These are phyloP conservation scores for Sarocladium kiliense DNA, from an alignment of 2,329 filamentous ascomycete genomes.

Conservation along the genomic window DNA sequence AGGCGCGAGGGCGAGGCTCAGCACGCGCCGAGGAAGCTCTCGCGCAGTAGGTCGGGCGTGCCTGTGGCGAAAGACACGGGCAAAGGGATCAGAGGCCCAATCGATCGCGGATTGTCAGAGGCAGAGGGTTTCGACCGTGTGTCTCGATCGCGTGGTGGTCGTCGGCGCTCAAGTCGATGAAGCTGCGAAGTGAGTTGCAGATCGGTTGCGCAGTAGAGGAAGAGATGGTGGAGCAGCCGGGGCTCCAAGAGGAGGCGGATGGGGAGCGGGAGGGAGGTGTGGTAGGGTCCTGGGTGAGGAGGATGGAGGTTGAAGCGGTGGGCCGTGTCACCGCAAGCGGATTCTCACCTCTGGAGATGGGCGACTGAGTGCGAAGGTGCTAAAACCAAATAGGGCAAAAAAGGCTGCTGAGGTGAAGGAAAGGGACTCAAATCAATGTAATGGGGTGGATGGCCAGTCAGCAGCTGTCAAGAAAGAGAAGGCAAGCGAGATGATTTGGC, in stretches of 20 bases:
- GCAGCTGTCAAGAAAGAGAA: neutral
- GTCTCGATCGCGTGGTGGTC: neutral
- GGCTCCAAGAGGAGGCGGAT: conserved; percentile 2
- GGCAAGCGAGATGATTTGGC: conserved; percentile 3
- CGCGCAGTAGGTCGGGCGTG: neutral
- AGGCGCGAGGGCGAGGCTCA: neutral
- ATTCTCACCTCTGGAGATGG: neutral
- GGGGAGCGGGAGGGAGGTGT: conserved; percentile 3
- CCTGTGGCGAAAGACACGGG: neutral
- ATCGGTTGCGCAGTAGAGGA: conserved; percentile 5
- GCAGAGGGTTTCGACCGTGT: neutral
- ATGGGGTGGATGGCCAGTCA: neutral
- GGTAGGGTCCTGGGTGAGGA: neutral
- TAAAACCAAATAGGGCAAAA: neutral
- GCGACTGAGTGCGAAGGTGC: neutral
- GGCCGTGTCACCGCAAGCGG: conserved; percentile 8
- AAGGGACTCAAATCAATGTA: neutral
- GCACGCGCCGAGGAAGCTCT: conserved; percentile 3
- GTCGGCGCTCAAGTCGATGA: neutral
- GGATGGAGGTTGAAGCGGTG: neutral
- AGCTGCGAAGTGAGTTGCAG: neutral
- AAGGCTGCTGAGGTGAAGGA: neutral
- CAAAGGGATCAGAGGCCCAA: neutral
- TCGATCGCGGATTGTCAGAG: neutral
- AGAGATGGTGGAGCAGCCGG: conserved; percentile 3